These are phyloP conservation scores for Scytalidium sp. DNA, from an alignment of 2,329 filamentous ascomycete genomes.

Conservation along the genomic window DNA sequence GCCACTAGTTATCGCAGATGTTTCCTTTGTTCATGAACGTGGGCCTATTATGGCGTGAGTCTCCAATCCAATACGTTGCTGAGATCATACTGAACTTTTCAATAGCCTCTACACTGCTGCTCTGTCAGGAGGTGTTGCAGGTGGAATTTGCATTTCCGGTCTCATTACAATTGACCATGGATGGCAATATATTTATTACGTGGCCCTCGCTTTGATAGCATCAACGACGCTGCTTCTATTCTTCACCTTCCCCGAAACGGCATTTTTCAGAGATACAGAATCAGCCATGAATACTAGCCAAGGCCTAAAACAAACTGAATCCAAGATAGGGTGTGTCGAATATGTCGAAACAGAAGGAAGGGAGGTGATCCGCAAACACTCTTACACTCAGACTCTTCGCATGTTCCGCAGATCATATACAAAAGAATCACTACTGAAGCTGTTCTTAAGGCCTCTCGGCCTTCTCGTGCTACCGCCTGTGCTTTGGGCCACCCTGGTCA, in stretches of 20 bases:
- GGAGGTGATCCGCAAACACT: background rate
- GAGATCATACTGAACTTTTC: background rate
- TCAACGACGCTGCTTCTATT: slow-evolving; percentile 43
- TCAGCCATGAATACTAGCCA: background rate
- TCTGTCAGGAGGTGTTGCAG: slow-evolving; percentile 44
- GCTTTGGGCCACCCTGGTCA: slow-evolving; percentile 27
- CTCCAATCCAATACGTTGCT: background rate
- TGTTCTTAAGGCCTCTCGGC: slow-evolving; percentile 38
- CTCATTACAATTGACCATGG: slow-evolving; percentile 42
- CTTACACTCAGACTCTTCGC: background rate
- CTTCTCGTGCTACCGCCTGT: slow-evolving; percentile 28
- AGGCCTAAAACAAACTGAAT: background rate
- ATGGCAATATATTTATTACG: slow-evolving; percentile 51
- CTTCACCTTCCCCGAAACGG: slow-evolving; percentile 54
- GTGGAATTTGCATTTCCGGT: slow-evolving; percentile 45
- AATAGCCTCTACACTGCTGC: slow-evolving; percentile 13
- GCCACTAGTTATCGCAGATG: slow-evolving; percentile 56
- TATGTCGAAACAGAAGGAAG: background rate
- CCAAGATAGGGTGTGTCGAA: background rate
- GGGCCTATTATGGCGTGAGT: slow-evolving; percentile 40
- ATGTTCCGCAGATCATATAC: slow-evolving; percentile 15
- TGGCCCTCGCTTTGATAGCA: slow-evolving; percentile 48
- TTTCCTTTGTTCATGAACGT: slow-evolving; percentile 58
- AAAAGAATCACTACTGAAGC: slow-evolving; percentile 32
- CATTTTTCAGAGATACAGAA: slow-evolving; percentile 34